Conservation (phyloP, 805 yeast species). For the Candida sanyiensis region DNA sequence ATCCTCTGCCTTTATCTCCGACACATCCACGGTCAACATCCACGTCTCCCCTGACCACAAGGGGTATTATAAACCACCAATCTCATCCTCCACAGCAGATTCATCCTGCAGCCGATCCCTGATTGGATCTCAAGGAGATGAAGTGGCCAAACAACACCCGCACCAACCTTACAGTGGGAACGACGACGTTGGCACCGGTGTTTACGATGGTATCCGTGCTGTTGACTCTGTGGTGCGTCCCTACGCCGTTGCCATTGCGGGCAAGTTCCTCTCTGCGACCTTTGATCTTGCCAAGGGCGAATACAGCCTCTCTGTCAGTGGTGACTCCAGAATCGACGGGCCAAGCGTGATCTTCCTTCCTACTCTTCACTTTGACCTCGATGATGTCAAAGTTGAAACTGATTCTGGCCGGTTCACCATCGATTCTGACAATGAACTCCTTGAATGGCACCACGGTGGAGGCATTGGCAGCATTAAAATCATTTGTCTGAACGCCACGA, state of each 20-base stretch:
- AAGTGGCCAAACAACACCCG: too few species aligned
- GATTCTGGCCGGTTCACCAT: slow-evolving; percentile 53
- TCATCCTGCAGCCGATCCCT: neutral
- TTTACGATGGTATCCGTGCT: slow-evolving; percentile 64
- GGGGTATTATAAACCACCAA: too few species aligned
- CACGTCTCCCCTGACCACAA: neutral
- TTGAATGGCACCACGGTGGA: slow-evolving; percentile 66
- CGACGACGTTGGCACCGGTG: neutral
- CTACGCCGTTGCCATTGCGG: slow-evolving; percentile 58
- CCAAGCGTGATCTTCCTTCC: slow-evolving; percentile 71
- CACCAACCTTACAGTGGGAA: too few species aligned
- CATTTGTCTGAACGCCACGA: slow-evolving; percentile 1
- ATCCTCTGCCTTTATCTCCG: neutral
- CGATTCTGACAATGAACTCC: slow-evolving; percentile 44
- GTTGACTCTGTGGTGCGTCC: slow-evolving; percentile 75
- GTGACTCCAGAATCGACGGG: slow-evolving; percentile 19
- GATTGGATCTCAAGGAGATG: too few species aligned
- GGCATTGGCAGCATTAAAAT: slow-evolving; percentile 35
- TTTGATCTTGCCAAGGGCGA: slow-evolving; percentile 49
- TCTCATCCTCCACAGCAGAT: neutral
- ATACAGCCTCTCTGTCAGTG: slow-evolving; percentile 44
- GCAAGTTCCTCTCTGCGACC: slow-evolving; percentile 46
- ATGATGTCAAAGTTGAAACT: slow-evolving; percentile 41
- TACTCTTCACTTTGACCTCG: slow-evolving; percentile 57
- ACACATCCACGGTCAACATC: neutral